Base-by-base conservation (phyloP, 2,329 filamentous ascomycete genomes). In the Cercospora zeae-maydis region DNA sequence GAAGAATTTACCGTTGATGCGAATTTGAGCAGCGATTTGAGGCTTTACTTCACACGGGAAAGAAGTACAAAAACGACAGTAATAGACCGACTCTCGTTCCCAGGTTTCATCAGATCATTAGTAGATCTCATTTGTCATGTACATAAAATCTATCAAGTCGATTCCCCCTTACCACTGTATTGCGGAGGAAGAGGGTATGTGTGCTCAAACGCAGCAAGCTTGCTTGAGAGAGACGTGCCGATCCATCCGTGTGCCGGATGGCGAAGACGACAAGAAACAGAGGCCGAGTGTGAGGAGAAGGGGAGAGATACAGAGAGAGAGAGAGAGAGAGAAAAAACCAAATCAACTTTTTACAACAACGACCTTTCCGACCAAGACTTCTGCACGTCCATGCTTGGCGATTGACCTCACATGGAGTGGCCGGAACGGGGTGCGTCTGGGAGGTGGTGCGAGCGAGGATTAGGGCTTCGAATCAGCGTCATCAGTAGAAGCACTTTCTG, bases 401-500 rank as follows among this genome's bases (percentile, higher is more conserved):
- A 56, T 56, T 30, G 53, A 42, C 53, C n/a, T 31, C 53, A 37
- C 53, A 34, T 27, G 19, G 31, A 31, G 14, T 11, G 21, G 34
- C 13, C 11, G 4, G 34, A 27, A 24, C 57, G 13, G 31, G 21
- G 27, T 51, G 14, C 31, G 57, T 24, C 39, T 21, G 3, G 39
- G 4, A 51, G 24, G 47, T 52, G 16, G 19, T 30, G 11, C 37
- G 31, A 24, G 56, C 11, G 11, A 16, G 31, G 3, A 21, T 24
- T 30, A 30, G 0, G 30, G 30, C 30, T 51, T 33, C 7, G 33
- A 45, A 19, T 52, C 57, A n/a, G 57, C 42, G 1, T 51, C 42
- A 27, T 27, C 24, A n/a, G n/a, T n/a, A n/a, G n/a, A n/a, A 47
- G 16, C 42, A 24, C 21, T 16, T 16, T 60, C 63, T 16, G 72